Conservation (phyloP, 169 alveolate species). For the Plasmodium vivax region DNA sequence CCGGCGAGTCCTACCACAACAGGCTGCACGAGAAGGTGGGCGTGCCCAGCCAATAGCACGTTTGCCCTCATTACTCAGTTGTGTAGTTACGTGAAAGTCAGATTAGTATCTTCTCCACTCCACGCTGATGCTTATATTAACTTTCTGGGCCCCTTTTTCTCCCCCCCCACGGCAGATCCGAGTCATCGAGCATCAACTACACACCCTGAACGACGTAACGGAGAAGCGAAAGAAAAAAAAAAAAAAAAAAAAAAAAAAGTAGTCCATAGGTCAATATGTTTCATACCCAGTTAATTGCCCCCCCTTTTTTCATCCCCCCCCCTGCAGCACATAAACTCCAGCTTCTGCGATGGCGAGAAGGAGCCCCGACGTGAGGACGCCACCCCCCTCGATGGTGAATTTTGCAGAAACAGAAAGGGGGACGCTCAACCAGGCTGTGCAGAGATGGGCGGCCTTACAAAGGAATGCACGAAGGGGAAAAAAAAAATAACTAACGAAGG, state of each 20-base stretch:
- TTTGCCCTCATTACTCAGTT: too few species aligned
- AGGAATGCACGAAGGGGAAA: not conserved
- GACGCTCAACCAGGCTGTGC: not conserved
- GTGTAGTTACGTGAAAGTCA: not conserved
- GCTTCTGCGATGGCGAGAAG: slow-evolving; percentile 8
- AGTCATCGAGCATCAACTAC: slow-evolving; percentile 38
- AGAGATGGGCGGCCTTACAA: not conserved
- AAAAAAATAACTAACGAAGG: not conserved
- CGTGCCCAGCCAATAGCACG: not conserved
- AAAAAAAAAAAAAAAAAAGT: slow-evolving; percentile 1
- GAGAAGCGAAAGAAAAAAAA: not conserved
- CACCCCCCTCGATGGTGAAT: not conserved
- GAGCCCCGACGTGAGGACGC: not conserved
- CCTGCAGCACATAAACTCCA: slow-evolving; percentile 50
- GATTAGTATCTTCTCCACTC: not conserved
- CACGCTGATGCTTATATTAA: not conserved
- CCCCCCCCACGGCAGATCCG: slow-evolving; percentile 13
- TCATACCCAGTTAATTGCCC: not conserved
- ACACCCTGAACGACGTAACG: slow-evolving; percentile 31
- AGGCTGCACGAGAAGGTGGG: slow-evolving; percentile 46
- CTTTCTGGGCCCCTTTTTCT: not conserved
- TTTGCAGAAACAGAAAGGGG: not conserved
- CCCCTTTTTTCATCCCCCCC: not conserved
- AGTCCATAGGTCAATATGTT: not conserved
- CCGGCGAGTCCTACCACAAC: not conserved